phyloP scores from a whole-genome alignment of 2,329 filamentous ascomycete genomes.

The Beauveria sp. region DNA sequence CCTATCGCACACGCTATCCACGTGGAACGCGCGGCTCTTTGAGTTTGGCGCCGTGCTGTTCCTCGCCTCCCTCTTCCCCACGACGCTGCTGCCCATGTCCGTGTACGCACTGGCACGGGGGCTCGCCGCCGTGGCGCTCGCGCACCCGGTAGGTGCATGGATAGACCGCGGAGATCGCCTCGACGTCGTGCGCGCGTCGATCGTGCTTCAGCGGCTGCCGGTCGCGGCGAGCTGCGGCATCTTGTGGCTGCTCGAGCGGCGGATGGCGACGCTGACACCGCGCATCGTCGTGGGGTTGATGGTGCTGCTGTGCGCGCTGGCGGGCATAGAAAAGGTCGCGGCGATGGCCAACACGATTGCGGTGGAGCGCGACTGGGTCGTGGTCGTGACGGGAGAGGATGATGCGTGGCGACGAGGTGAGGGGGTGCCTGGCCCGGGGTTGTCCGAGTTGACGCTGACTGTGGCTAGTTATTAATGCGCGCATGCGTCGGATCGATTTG shows the following conservation, averaged over 20 bases:
- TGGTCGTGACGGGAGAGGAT: not conserved
- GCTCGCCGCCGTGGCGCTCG: slow-evolving; percentile 48
- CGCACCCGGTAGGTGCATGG: slow-evolving; percentile 48
- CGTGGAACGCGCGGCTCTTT: slow-evolving; percentile 58
- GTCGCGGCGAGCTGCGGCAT: slow-evolving; percentile 41
- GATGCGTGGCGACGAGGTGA: slow-evolving; percentile 1
- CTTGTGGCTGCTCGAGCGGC: slow-evolving; percentile 30
- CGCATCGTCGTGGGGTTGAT: slow-evolving; percentile 7
- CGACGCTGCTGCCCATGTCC: slow-evolving; percentile 57
- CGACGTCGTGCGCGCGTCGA: slow-evolving; percentile 42
- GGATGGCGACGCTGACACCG: not conserved
- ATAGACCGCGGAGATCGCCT: slow-evolving; percentile 51
- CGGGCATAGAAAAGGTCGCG: not conserved
- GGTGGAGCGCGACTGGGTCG: slow-evolving; percentile 5
- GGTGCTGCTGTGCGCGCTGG: slow-evolving; percentile 28
- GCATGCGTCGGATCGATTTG: slow-evolving; percentile 56
- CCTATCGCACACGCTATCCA: slow-evolving; percentile 52
- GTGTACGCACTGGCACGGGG: slow-evolving; percentile 60
- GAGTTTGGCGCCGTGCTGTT: slow-evolving; percentile 56
- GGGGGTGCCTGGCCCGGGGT: slow-evolving; percentile 15
- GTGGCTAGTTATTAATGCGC: slow-evolving; percentile 40
- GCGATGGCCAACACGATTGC: slow-evolving; percentile 3
- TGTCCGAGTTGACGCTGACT: slow-evolving; percentile 18
- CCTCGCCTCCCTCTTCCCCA: slow-evolving; percentile 46
- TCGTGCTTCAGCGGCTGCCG: slow-evolving; percentile 26